Conservation (phyloP, 2,329 filamentous ascomycete genomes). For the Rachicladosporium sp. region DNA sequence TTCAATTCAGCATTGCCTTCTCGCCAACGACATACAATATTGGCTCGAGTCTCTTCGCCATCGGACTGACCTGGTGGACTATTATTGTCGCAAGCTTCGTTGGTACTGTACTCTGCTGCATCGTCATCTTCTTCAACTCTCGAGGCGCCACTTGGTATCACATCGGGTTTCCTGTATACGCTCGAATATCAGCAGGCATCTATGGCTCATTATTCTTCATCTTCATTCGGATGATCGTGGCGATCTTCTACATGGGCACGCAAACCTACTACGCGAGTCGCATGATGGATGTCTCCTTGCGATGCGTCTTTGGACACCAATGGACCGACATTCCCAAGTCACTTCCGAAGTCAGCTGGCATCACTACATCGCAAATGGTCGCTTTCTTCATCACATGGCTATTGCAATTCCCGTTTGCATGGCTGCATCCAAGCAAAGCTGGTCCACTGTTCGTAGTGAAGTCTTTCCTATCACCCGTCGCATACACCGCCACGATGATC, state of each 20-base stretch:
- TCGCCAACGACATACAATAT: constrained; percentile 25
- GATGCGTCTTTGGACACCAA: constrained; percentile 27
- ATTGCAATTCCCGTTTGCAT: constrained; percentile 25
- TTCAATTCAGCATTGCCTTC: constrained; percentile 24
- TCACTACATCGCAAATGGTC: constrained; percentile 23
- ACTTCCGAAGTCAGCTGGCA: constrained; percentile 18
- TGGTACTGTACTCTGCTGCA: constrained; percentile 21
- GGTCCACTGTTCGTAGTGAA: constrained; percentile 36
- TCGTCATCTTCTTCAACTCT: constrained; percentile 23
- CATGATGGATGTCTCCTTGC: constrained; percentile 25
- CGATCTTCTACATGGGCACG: constrained; percentile 29
- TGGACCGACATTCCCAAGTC: constrained; percentile 25
- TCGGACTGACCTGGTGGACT: constrained; percentile 21
- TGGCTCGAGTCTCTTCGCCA: constrained; percentile 19
- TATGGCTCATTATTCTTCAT: constrained; percentile 31
- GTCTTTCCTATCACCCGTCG: constrained; percentile 14
- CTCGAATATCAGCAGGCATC: constrained; percentile 23
- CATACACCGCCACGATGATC: constrained; percentile 25
- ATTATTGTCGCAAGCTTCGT: constrained; percentile 22
- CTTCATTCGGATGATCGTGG: constrained; percentile 25
- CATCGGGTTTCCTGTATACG: constrained; percentile 26
- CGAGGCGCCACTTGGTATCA: constrained; percentile 25
- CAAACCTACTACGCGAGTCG: constrained; percentile 24
- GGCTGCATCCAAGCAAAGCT: constrained; percentile 34
- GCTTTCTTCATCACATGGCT: constrained; percentile 24